Evolutionary conservation across 768 basidiomycete genomes (phyloP).

Genomic region (Vishniacozyma victoriae): DNA sequence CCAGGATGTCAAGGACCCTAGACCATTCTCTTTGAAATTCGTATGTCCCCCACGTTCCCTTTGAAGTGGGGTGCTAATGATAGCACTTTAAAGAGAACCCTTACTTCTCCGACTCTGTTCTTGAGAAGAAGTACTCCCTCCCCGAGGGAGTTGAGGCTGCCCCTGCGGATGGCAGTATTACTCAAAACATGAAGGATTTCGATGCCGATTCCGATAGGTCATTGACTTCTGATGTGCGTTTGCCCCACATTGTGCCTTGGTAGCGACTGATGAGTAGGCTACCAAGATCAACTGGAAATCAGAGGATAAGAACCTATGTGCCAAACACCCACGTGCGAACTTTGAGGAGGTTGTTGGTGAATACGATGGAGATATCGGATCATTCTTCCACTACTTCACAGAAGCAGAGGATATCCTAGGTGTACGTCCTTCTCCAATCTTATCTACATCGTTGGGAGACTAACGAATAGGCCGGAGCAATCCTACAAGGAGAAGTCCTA

Average conservation of each 20-base stretch:
- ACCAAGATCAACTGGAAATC: constrained; percentile 44
- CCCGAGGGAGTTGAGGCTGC: constrained; percentile 10
- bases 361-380: constrained; percentile 41
- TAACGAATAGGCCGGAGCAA: constrained; percentile 25
- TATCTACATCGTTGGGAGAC: background rate
- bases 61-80: background rate
- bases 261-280: constrained; percentile 7
- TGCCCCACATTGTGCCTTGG: background rate
- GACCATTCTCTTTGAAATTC: constrained; percentile 81
- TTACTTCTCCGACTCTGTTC: constrained; percentile 41
- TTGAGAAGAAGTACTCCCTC: constrained; percentile 40
- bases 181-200: constrained; percentile 26
- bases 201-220: constrained; percentile 19
- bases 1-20: constrained; percentile 65
- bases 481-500: constrained; percentile 30
- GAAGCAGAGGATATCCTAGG: constrained; percentile 27
- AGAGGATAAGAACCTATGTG: constrained; percentile 27
- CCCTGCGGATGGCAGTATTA: constrained; percentile 20
- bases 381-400: constrained; percentile 44
- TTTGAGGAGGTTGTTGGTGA: constrained; percentile 13
- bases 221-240: constrained; percentile 13
- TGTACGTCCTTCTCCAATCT: background rate
- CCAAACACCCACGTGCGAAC: constrained; percentile 28
- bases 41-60: constrained; percentile 52
- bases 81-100: constrained; percentile 47